phyloP scores from a whole-genome alignment of 116 monocot genomes.

The Phalaenopsis hybrid region DNA sequence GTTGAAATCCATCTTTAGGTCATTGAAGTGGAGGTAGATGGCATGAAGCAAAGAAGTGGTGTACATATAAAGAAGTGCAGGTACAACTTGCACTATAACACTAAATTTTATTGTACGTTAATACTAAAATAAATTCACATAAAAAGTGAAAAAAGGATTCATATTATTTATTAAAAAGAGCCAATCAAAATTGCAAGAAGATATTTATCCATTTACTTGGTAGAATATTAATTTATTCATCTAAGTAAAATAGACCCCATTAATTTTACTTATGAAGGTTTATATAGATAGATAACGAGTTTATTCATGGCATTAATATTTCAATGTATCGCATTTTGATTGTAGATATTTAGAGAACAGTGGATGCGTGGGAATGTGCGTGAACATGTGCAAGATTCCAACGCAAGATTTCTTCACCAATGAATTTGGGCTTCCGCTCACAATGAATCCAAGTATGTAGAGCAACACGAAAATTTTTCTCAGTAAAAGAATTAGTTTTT shows the following conservation, averaged over 20 bases:
- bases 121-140: too few relatives aligned
- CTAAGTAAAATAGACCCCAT: too few relatives aligned
- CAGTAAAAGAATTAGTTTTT: too few relatives aligned
- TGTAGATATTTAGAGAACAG: constrained; percentile 84
- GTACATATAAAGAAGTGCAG: constrained; percentile 37
- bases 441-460: constrained; percentile 85
- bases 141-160: too few relatives aligned
- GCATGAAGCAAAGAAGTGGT: constrained; percentile 34
- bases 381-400: constrained; percentile 97
- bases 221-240: too few relatives aligned
- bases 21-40: constrained; percentile 34
- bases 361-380: constrained; percentile 93
- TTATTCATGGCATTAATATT: not conserved
- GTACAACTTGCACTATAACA: not conserved
- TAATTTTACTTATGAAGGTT: too few relatives aligned
- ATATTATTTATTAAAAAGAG: too few relatives aligned
- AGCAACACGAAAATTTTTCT: too few relatives aligned
- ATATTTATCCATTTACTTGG: too few relatives aligned
- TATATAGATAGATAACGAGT: too few relatives aligned
- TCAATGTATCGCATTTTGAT: not conserved
- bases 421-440: constrained; percentile 92
- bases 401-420: constrained; percentile 99
- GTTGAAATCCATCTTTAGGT: constrained; percentile 10
- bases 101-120: too few relatives aligned
- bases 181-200: too few relatives aligned